Evolutionary conservation across 2,329 filamentous ascomycete genomes (phyloP).

Genomic region (Pestalotiopsis sp.): DNA sequence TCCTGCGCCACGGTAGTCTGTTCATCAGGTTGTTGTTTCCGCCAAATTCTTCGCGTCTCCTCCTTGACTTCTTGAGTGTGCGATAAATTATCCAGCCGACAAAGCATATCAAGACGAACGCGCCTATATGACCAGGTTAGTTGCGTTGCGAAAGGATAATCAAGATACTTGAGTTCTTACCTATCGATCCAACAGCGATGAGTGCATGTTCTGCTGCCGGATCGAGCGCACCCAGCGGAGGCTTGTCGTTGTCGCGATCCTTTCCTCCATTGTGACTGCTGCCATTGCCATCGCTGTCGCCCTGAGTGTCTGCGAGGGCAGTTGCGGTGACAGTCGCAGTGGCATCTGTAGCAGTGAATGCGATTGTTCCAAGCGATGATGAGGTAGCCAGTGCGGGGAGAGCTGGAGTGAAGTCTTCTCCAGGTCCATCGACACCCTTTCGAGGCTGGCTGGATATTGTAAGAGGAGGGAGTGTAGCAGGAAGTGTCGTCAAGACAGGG

Average conservation of each 20-base stretch:
- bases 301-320: neutral
- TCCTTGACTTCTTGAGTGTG: constrained; percentile 33
- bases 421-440: constrained; percentile 12
- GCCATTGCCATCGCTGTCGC: neutral
- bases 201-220: constrained; percentile 31
- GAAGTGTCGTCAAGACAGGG: constrained; percentile 7
- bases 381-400: constrained; percentile 6
- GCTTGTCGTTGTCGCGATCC: constrained; percentile 9
- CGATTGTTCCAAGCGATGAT: neutral
- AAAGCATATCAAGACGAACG: constrained; percentile 45
- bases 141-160: neutral
- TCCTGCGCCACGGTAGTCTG: constrained; percentile 19
- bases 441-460: constrained; percentile 14
- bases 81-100: constrained; percentile 45
- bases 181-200: constrained; percentile 35
- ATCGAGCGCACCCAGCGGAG: constrained; percentile 20
- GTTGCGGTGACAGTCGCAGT: neutral
- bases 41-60: constrained; percentile 11
- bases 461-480: neutral
- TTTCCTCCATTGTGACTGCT: neutral
- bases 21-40: constrained; percentile 16
- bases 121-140: constrained; percentile 31
- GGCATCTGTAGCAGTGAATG: constrained; percentile 6
- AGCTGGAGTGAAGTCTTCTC: constrained; percentile 1
- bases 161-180: constrained; percentile 19